Evolutionary conservation across 176 grass and related monocot species (phyloP).

Genomic region (Carex kokanica): DNA sequence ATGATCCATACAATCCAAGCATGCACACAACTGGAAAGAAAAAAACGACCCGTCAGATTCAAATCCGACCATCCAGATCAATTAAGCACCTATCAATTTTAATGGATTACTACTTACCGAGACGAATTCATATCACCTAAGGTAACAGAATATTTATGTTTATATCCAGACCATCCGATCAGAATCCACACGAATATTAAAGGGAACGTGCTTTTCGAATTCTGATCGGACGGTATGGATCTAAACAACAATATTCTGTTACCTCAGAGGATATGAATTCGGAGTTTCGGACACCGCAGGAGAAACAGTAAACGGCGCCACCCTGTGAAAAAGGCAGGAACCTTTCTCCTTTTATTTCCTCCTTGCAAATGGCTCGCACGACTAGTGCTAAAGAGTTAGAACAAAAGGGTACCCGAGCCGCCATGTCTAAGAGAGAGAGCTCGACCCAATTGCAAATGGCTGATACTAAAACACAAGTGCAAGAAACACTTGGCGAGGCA

Average conservation of each 20-base stretch:
- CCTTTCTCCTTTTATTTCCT: not conserved
- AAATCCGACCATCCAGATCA: not conserved
- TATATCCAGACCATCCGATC: too few relatives aligned
- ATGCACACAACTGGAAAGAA: not conserved
- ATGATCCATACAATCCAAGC: not conserved
- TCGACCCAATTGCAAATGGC: not conserved
- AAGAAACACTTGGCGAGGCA: slow-evolving; percentile 34
- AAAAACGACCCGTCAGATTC: not conserved
- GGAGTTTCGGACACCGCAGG: too few relatives aligned
- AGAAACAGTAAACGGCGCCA: slow-evolving; percentile 17
- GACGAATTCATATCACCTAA: not conserved
- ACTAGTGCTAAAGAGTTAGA: not conserved
- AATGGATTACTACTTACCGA: not conserved
- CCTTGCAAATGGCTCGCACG: slow-evolving; percentile 1
- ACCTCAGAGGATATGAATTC: too few relatives aligned
- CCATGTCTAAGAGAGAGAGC: slow-evolving; percentile 10
- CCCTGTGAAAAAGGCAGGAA: not conserved
- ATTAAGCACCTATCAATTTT: not conserved
- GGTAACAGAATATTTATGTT: too few relatives aligned
- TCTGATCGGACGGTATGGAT: too few relatives aligned
- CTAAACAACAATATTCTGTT: too few relatives aligned
- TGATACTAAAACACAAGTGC: not conserved
- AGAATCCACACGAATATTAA: too few relatives aligned
- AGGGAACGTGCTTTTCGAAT: too few relatives aligned
- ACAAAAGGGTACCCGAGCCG: not conserved